Conservation (phyloP, 805 yeast genomes). For the Metschnikowia colocasiae region DNA sequence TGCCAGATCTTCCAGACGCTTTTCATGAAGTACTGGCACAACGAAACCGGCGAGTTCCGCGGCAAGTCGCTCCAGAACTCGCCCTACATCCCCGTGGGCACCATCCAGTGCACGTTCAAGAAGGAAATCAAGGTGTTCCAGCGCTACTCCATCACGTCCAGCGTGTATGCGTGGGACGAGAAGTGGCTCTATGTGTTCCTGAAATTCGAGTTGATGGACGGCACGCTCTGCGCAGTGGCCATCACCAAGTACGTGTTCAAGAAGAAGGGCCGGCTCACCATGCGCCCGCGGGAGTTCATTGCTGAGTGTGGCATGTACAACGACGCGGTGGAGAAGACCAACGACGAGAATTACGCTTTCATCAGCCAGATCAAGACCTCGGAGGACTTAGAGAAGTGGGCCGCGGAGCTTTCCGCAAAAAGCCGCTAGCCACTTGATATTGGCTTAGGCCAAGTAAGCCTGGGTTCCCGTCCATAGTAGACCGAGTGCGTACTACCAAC, state of each 20-base stretch:
- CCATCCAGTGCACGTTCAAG: conserved; percentile 62
- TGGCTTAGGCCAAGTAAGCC: too few relatives aligned
- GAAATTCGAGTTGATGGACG: conserved; percentile 40
- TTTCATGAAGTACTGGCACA: conserved; percentile 44
- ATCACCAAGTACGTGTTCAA: conserved; percentile 81
- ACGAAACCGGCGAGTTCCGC: conserved; percentile 32
- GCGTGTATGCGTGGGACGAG: conserved; percentile 76
- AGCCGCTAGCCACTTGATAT: too few relatives aligned
- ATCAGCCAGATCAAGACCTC: conserved; percentile 36
- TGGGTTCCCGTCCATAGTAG: too few relatives aligned
- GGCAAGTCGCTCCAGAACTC: conserved; percentile 25
- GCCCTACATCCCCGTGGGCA: conserved; percentile 77
- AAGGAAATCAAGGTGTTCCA: conserved; percentile 71
- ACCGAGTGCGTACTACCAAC: too few relatives aligned
- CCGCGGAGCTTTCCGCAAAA: conserved; percentile 1
- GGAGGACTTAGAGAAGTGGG: conserved; percentile 36
- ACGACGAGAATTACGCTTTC: conserved; percentile 36
- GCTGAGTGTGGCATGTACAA: conserved; percentile 52
- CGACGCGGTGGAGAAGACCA: conserved; percentile 45
- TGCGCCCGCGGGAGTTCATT: conserved; percentile 60
- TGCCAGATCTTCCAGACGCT: conserved; percentile 53
- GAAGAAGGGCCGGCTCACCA: conserved; percentile 65
- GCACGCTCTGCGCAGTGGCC: conserved; percentile 50
- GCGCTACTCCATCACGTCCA: conserved; percentile 50
- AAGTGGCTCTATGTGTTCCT: conserved; percentile 80